Base-by-base conservation (phyloP, 2,329 filamentous ascomycete genomes). In the Ceratocystis huliohia region DNA sequence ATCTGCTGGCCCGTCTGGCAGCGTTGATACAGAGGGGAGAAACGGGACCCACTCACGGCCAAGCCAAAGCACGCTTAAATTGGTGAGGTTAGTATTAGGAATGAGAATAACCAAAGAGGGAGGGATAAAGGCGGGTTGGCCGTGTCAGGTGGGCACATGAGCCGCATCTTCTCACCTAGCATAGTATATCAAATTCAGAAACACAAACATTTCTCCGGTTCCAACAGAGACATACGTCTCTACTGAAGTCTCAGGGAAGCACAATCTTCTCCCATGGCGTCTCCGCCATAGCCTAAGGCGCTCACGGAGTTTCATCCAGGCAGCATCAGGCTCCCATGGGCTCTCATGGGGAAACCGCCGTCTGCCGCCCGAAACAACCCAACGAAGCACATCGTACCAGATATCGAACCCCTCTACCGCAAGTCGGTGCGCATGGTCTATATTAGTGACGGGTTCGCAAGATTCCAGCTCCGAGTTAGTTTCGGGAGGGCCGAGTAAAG, bases 21-120 rank as follows among this genome's bases (percentile, higher is more conserved):
- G 71, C 0, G 73, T 70, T 13, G 74, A 71, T 0, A 72, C 68
- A 0, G 73, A 75, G 0, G 78, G 78, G 0, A 79, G 65, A 57
- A 79, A 79, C 0, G 78, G 78, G 0, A 78, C 74, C 45, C 78
- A 79, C 62, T 79, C 78, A 2, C 78, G 70, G 20, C 76, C 74
- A 2, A 79, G 73, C 72, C 79, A 77, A 1, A 79, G 69, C 0
- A 74, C 71, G 48, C 78, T 79, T 22, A n/a, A 20, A 7, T 0
- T 2, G 3, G 1, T 59, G 13, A 17, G 13, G 5, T 17, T 20
- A n/a, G 20, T 1, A 17, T 13, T 64, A 4, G 30, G 45, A 17
- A 5, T 15, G 3, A 33, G 15, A 15, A 41, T 10, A 13, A 8
- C 37, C 37, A 41, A 10, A 13, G 37, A 41, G 37, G 10, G 37